Base-by-base conservation (phyloP, 495 filamentous ascomycete genomes). In the Neurospora sp. region DNA sequence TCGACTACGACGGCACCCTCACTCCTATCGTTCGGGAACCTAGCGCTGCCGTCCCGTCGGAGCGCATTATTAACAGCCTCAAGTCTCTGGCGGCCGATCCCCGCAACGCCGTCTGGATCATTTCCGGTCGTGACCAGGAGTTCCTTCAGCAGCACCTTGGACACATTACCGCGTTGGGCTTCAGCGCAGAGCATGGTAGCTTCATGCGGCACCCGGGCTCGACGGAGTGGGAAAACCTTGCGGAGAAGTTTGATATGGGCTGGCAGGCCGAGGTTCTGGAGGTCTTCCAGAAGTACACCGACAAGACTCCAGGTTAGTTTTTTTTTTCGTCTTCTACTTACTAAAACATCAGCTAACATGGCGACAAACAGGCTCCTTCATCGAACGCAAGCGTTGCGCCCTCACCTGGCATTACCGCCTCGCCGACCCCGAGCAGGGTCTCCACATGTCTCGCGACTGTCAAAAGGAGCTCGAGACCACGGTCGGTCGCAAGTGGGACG, bases 1-100 rank as follows among this genome's bases (percentile, higher is more conserved):
- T 98, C 76, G 96, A 99, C 84, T 99, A 98, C 78, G 96, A 99
- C 81, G 96, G 96, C 68, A 99, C 96, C 0, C 88, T 99, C n/a
- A 97, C 96, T 0, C 93, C 94, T 1, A 98, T 99, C 75, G 94
- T 98, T 37, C 89, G 90, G 71, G 93, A 98, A 74, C 96, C 96
- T 1, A 88, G 89, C 73, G 89, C 92, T 9, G 96, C 96, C 3
- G 90, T 97, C 44, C 95, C 96, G 0, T 93, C 93, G 3, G 91
- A 95, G 76, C 88, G 89, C 18, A 89, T 95, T 35, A 88, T 97
- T 46, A 88, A 88, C 40, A 94, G 91, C 37, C 84, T 99, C 71
- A 92, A 91, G 77, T 86, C 84, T 40, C 87, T 99, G 14, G 92
- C 95, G 1, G 85, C 91, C 3, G 92, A 98, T 76, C 88, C 90